These are phyloP conservation scores for Endocalyx cinctus DNA, from an alignment of 2,329 filamentous ascomycete species.

Conservation along the genomic window DNA sequence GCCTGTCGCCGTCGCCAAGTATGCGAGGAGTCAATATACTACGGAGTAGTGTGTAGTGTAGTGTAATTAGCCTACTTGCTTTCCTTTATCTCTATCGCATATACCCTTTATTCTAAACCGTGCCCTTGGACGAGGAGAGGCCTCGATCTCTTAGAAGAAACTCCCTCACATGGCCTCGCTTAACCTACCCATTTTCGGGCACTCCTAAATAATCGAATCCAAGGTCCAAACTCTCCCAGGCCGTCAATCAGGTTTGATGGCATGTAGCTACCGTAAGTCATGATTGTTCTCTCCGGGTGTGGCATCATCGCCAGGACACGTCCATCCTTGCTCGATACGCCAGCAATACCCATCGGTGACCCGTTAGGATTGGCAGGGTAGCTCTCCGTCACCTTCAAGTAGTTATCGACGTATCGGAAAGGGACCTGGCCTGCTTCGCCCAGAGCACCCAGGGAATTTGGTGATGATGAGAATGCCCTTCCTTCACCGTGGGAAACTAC, in stretches of 20 bases:
- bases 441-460: conserved; percentile 48
- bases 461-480: conserved; percentile 64
- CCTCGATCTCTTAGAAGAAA: too few species aligned
- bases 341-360: conserved; percentile 75
- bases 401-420: conserved; percentile 83
- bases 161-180: too few species aligned
- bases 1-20: too few species aligned
- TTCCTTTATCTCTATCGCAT: too few species aligned
- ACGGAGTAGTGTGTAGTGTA: too few species aligned
- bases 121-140: too few species aligned
- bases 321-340: conserved; percentile 63
- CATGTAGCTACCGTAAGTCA: conserved; percentile 72
- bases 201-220: conserved; percentile 82
- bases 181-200: conserved; percentile 81
- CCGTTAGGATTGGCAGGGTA: conserved; percentile 93
- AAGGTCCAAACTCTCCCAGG: conserved; percentile 81
- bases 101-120: too few species aligned
- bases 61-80: too few species aligned
- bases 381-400: conserved; percentile 65
- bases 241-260: conserved; percentile 53
- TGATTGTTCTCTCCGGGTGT: conserved; percentile 84
- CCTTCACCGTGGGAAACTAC: conserved; percentile 90
- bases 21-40: too few species aligned
- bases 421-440: conserved; percentile 66
- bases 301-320: conserved; percentile 88